These are phyloP conservation scores for Cucurbita pepo DNA, from an alignment of 306 rosid genomes.

Conservation along the genomic window DNA sequence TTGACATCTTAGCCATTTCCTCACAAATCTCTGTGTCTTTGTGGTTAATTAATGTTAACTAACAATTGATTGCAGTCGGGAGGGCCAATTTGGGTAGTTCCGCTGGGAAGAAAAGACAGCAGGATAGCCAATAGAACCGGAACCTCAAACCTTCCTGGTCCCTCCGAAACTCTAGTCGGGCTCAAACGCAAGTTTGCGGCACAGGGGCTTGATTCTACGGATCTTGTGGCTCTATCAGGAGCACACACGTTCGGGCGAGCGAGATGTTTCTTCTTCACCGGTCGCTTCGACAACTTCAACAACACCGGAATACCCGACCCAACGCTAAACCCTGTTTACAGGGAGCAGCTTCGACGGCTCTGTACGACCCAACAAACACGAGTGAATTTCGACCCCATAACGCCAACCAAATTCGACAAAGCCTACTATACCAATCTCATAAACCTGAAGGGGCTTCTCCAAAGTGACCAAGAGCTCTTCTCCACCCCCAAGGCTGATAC, in stretches of 20 bases:
- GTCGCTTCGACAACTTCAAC: slow-evolving; percentile 41
- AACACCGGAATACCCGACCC: slow-evolving; percentile 45
- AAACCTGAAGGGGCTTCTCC: background rate
- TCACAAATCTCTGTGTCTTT: too few relatives aligned
- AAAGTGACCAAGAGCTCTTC: slow-evolving; percentile 9
- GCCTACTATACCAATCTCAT: slow-evolving; percentile 26
- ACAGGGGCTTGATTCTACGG: slow-evolving; percentile 33
- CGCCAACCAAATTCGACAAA: slow-evolving; percentile 32
- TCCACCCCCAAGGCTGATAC: slow-evolving; percentile 14
- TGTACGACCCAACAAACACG: slow-evolving; percentile 1
- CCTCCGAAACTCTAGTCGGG: slow-evolving; percentile 26
- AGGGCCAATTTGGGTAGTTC: slow-evolving; percentile 55
- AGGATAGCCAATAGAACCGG: slow-evolving; percentile 47
- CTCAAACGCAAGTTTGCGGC: slow-evolving; percentile 35
- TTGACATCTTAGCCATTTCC: too few relatives aligned
- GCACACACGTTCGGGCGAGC: slow-evolving; percentile 66
- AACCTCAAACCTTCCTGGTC: slow-evolving; percentile 25
- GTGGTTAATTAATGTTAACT: too few relatives aligned
- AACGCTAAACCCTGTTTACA: slow-evolving; percentile 32
- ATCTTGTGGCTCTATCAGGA: slow-evolving; percentile 68
- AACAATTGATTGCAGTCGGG: too few relatives aligned
- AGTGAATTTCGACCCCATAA: slow-evolving; percentile 1
- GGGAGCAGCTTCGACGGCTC: slow-evolving; percentile 32
- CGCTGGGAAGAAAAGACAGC: slow-evolving; percentile 58
- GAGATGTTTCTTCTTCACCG: slow-evolving; percentile 35